Evolutionary conservation across 306 rosid species (phyloP).

Genomic region (Glycine latifolia): DNA sequence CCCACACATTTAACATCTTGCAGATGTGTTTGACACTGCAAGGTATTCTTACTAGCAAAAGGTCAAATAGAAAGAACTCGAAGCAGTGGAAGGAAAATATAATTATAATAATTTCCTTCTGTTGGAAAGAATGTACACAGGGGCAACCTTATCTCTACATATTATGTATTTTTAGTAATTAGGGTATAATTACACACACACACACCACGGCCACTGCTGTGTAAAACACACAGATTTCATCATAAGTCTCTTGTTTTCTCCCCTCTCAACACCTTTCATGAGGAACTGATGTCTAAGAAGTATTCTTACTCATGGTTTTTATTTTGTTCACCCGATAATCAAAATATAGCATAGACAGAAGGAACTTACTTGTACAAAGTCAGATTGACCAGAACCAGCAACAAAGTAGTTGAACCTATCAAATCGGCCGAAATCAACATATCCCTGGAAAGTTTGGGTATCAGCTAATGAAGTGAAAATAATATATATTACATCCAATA

Average conservation of each 20-base stretch:
- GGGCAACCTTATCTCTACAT: not conserved
- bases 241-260: not conserved
- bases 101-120: constrained; percentile 22
- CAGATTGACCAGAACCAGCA: constrained; percentile 72
- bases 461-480: constrained; percentile 42
- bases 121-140: not conserved
- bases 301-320: constrained; percentile 24
- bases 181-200: not conserved
- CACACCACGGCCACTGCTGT: no score
- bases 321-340: not conserved
- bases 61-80: not conserved
- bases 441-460: constrained; percentile 69
- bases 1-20: constrained; percentile 38
- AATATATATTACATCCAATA: constrained; percentile 37
- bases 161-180: not conserved
- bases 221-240: constrained; percentile 9
- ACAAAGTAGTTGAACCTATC: constrained; percentile 74
- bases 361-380: constrained; percentile 84
- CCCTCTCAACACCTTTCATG: constrained; percentile 1
- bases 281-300: constrained; percentile 4
- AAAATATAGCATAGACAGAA: constrained; percentile 27
- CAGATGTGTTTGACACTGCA: constrained; percentile 18
- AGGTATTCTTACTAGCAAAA: constrained; percentile 34
- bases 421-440: constrained; percentile 86
- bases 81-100: constrained; percentile 7